phyloP scores from a whole-genome alignment of 2,329 filamentous ascomycete species.

The Botrytis squamosa region DNA sequence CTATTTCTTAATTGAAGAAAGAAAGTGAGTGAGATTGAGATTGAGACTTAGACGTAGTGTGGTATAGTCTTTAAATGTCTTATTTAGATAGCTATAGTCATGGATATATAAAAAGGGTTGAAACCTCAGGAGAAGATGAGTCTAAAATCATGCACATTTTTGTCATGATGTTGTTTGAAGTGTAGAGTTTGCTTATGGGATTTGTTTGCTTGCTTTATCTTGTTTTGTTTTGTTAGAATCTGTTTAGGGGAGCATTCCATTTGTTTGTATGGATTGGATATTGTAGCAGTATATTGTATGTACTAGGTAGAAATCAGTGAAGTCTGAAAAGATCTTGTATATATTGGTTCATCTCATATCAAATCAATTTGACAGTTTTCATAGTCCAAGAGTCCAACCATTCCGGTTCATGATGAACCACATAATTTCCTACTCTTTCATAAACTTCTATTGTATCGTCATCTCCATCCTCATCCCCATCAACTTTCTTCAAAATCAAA shows the following conservation, averaged over 20 bases:
- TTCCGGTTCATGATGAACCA: neutral
- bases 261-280: neutral
- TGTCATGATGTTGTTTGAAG: neutral
- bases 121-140: too few species aligned
- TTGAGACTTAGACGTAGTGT: too few species aligned
- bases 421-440: neutral
- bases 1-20: neutral
- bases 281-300: neutral
- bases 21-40: neutral
- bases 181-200: neutral
- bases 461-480: neutral
- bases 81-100: too few species aligned
- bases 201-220: neutral
- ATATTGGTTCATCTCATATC: neutral
- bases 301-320: too few species aligned
- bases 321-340: too few species aligned
- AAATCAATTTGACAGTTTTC: neutral
- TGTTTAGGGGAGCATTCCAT: neutral
- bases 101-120: too few species aligned
- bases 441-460: neutral
- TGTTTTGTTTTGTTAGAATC: neutral
- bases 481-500: neutral
- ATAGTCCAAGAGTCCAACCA: neutral
- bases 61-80: too few species aligned
- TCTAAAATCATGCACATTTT: too few species aligned